phyloP scores from a whole-genome alignment of 495 filamentous ascomycete genomes.

The Xylaria telfairii region DNA sequence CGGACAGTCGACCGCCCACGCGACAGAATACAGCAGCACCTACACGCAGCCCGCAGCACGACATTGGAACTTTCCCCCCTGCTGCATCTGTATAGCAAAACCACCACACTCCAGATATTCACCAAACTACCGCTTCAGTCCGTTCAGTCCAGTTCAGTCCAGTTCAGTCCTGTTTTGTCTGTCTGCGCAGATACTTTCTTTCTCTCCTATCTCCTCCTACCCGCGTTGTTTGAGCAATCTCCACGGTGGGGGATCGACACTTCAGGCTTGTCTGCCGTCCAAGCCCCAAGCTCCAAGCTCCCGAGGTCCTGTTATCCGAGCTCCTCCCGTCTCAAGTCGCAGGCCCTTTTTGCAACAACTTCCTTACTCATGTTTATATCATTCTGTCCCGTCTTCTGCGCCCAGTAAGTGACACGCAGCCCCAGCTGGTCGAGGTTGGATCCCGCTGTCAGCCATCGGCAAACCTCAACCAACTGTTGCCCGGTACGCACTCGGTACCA shows the following conservation, averaged over 20 bases:
- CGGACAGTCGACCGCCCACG: constrained; percentile 16
- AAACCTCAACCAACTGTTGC: neutral
- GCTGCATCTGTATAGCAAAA: constrained; percentile 18
- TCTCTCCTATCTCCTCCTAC: neutral
- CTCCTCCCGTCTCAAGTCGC: constrained; percentile 4
- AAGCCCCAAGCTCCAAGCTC: no score
- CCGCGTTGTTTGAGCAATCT: neutral
- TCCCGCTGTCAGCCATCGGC: constrained; percentile 19
- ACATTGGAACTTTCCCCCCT: constrained; percentile 4
- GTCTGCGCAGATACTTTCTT: neutral
- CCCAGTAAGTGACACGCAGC: constrained; percentile 11
- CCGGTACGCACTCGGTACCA: constrained; percentile 10
- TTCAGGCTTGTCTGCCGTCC: no score
- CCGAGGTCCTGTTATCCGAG: neutral
- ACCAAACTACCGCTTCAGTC: neutral
- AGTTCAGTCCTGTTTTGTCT: no score
- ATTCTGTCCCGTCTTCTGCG: neutral
- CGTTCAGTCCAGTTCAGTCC: no score
- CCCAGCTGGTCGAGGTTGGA: constrained; percentile 9
- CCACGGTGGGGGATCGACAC: constrained; percentile 19
- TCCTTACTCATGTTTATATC: constrained; percentile 10
- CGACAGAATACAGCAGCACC: constrained; percentile 9
- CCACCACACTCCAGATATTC: neutral
- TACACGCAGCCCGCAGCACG: constrained; percentile 22
- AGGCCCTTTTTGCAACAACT: neutral